Evolutionary conservation across 2,329 filamentous ascomycete genomes (phyloP), one percentile per base, ranked within the genome.

Genomic region (Aspergillus uvarum): DNA sequence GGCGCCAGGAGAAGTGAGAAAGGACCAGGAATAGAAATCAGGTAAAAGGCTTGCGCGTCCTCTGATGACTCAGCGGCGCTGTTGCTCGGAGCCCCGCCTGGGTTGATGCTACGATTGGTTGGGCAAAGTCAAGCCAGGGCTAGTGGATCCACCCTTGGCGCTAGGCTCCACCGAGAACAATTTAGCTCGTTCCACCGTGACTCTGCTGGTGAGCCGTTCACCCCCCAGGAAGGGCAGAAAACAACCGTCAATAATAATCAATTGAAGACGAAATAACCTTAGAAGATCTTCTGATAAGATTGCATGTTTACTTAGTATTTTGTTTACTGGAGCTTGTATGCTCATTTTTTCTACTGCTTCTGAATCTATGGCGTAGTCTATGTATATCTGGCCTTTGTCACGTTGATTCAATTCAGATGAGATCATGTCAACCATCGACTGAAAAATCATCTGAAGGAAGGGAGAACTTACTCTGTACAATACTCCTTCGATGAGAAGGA

Each of bases 1-100:
- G 52, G 44, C 29, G 57, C 50, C 60, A 59, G 57, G 56, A 55
- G 62, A 64, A 63, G 47, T 51, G 47, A 58, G 58, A 55, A 48
- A 48, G 55, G 47, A 53, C 62, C 64, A 62, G 60, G 61, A 67
- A 67, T 67, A 68, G 64, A 66, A 68, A 63, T 59, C 62, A 65
- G 60, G 61, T 35, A 8, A 58, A 60, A 56, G 64, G 72, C 60
- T 74, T 74, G 71, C 72, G 72, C 69, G 72, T 71, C 72, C 69
- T 68, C 59, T 48, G 54, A 60, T 73, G 67, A 73, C 59, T 74
- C 68, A 74, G 68, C 69, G 61, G 60, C 6, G 3, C 4, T 8
- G 22, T n/a, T 26, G 16, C 4, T 19, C 1, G 42, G 11, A 11
- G 35, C 47, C 38, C 51, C 47, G 31, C 47, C 21, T 22, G n/a